phyloP scores from a whole-genome alignment of 805 yeast species.

The Suhomyces pyralidae region DNA sequence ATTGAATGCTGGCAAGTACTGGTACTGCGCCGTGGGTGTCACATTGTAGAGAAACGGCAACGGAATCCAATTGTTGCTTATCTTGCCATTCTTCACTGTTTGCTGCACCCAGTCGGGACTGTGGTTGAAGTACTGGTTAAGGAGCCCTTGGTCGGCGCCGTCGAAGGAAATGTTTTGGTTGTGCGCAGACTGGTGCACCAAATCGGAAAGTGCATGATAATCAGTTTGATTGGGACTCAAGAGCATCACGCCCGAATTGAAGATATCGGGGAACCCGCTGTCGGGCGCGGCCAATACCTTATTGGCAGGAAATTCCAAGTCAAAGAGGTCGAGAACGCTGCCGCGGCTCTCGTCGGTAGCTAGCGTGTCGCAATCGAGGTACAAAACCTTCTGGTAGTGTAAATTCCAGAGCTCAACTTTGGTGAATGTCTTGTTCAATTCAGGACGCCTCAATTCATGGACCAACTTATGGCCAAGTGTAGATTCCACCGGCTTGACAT shows the following conservation, averaged over 20 bases:
- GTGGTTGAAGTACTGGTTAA: constrained; percentile 66
- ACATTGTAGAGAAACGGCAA: constrained; percentile 84
- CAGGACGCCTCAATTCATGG: constrained; percentile 47
- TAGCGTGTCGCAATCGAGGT: constrained; percentile 64
- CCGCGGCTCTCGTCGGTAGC: constrained; percentile 9
- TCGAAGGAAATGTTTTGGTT: constrained; percentile 50
- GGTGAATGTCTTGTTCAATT: constrained; percentile 50
- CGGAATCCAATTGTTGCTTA: constrained; percentile 52
- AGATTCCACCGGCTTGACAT: constrained; percentile 24
- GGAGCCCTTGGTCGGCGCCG: constrained; percentile 90
- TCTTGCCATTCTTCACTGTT: not conserved
- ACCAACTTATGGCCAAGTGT: constrained; percentile 22
- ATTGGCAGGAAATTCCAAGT: constrained; percentile 18
- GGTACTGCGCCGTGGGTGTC: constrained; percentile 61
- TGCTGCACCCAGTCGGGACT: constrained; percentile 39
- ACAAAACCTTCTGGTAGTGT: constrained; percentile 46
- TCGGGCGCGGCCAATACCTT: constrained; percentile 64
- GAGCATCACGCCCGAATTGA: constrained; percentile 75
- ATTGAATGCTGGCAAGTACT: constrained; percentile 67
- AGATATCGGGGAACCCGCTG: constrained; percentile 89
- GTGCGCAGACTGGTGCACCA: constrained; percentile 17
- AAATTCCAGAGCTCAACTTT: constrained; percentile 58
- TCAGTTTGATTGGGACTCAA: constrained; percentile 49
- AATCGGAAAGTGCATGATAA: constrained; percentile 38
- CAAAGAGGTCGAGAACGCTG: constrained; percentile 28